Conservation (phyloP, 495 filamentous ascomycete genomes). For the Neurospora sublineolata region DNA sequence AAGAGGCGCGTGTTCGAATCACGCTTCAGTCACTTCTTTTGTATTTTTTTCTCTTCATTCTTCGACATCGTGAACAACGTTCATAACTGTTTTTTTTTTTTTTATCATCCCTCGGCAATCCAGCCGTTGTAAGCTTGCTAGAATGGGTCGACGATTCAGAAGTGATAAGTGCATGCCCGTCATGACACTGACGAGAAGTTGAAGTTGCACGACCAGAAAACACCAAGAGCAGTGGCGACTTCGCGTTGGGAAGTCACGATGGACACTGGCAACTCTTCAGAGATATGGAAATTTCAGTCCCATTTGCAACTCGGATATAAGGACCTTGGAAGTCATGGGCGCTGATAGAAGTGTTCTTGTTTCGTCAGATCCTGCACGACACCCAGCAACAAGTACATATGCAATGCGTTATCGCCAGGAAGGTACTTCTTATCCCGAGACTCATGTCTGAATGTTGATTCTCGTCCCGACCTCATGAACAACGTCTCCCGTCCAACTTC, state of each 20-base stretch:
- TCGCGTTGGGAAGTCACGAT: background rate
- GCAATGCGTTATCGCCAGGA: background rate
- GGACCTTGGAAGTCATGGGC: background rate
- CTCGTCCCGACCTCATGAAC: background rate
- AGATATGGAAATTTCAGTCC: background rate
- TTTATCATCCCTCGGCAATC: background rate
- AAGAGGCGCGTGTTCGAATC: slow-evolving; percentile 3
- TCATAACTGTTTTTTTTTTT: background rate
- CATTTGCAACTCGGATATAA: background rate
- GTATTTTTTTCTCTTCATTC: background rate
- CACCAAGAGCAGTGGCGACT: background rate
- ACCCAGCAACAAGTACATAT: background rate
- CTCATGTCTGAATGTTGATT: background rate
- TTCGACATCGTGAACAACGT: background rate
- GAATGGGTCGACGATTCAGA: background rate
- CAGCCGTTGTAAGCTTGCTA: background rate
- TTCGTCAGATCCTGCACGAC: background rate
- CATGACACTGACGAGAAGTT: background rate
- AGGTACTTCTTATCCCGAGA: background rate
- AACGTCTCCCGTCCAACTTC: background rate
- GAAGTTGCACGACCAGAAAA: background rate
- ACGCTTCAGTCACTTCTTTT: background rate
- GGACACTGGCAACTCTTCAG: background rate
- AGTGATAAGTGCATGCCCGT: background rate
- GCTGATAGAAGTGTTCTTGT: background rate